phyloP scores from a whole-genome alignment of 176 grass and related monocot genomes.

The Eleusine indica region DNA sequence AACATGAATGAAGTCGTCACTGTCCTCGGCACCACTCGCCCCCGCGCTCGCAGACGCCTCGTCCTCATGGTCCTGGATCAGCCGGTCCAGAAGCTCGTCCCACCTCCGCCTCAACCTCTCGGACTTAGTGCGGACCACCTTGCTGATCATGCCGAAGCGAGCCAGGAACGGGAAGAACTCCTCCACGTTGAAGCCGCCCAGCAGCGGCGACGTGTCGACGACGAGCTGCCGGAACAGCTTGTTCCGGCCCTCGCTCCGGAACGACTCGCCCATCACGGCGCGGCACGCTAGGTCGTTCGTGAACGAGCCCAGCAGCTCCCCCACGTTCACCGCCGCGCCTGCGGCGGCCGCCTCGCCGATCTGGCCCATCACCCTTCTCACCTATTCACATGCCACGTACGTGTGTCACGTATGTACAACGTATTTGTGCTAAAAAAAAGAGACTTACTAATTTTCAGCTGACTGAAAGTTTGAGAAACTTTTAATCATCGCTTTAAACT shows the following conservation, averaged over 20 bases:
- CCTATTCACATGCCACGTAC: background rate
- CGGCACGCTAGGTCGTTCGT: slow-evolving; percentile 39
- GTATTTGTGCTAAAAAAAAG: too few species aligned
- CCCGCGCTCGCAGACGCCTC: too few species aligned
- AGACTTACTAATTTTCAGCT: too few species aligned
- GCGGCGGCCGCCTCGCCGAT: background rate
- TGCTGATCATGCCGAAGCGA: slow-evolving; percentile 24
- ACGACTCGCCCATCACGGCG: slow-evolving; percentile 28
- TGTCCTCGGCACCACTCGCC: background rate
- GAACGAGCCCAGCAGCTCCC: slow-evolving; percentile 17
- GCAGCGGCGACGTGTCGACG: background rate
- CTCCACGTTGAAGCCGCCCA: slow-evolving; percentile 18
- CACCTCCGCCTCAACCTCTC: slow-evolving; percentile 13
- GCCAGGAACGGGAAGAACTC: slow-evolving; percentile 45
- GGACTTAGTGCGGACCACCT: background rate
- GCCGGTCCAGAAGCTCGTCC: slow-evolving; percentile 42
- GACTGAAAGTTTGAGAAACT: too few species aligned
- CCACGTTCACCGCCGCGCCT: slow-evolving; percentile 11
- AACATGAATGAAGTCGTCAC: slow-evolving; percentile 33
- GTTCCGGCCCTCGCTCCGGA: background rate
- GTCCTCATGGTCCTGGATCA: slow-evolving; percentile 38
- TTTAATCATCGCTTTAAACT: too few species aligned
- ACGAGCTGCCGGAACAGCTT: slow-evolving; percentile 10
- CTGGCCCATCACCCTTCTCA: background rate
- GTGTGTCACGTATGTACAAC: too few species aligned